A percentile compares a stretch with the other conserved stretches of the same genome.
Conservation (phyloP, 2,329 filamentous ascomycete species). For the Aspergillus sp. region DNA sequence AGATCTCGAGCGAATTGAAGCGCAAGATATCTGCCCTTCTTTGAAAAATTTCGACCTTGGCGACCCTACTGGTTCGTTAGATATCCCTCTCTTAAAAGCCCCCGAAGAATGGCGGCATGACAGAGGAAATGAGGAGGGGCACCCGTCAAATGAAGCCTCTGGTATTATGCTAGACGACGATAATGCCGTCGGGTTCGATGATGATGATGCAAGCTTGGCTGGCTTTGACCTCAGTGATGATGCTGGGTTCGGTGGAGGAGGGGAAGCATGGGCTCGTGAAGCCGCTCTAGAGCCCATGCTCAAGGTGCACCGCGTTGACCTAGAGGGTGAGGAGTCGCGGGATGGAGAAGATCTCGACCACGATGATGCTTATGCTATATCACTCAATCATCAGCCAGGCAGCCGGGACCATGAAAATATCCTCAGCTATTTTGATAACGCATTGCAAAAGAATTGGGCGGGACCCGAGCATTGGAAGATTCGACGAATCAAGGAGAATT, state of each 20-base stretch:
- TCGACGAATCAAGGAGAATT: conserved; percentile 80
- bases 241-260: conserved; percentile 89
- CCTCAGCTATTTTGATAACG: conserved; percentile 96
- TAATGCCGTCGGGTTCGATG: conserved; percentile 77
- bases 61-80: conserved; percentile 77
- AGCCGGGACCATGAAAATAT: conserved; percentile 85
- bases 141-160: conserved; percentile 65
- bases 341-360: conserved; percentile 60
- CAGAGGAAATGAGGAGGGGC: conserved; percentile 56
- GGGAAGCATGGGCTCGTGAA: conserved; percentile 91
- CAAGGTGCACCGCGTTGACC: conserved; percentile 63
- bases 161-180: conserved; percentile 86
- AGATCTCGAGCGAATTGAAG: conserved; percentile 71
- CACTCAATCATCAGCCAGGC: conserved; percentile 69
- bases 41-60: conserved; percentile 92
- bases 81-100: conserved; percentile 89
- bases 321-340: conserved; percentile 55
- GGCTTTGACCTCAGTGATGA: conserved; percentile 69
- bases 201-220: conserved; percentile 70
- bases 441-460: conserved; percentile 94
- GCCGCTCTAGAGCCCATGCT: conserved; percentile 84
- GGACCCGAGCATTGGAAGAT: conserved; percentile 99
- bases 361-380: conserved; percentile 73
- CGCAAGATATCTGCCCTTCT: conserved; percentile 90
- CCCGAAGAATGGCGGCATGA: conserved; percentile 80